Percentiles rank a stretch among this genome's conserved stretches.
Evolutionary conservation across 2,329 filamentous ascomycete species (phyloP).

Genomic region (Triangularia setosa): DNA sequence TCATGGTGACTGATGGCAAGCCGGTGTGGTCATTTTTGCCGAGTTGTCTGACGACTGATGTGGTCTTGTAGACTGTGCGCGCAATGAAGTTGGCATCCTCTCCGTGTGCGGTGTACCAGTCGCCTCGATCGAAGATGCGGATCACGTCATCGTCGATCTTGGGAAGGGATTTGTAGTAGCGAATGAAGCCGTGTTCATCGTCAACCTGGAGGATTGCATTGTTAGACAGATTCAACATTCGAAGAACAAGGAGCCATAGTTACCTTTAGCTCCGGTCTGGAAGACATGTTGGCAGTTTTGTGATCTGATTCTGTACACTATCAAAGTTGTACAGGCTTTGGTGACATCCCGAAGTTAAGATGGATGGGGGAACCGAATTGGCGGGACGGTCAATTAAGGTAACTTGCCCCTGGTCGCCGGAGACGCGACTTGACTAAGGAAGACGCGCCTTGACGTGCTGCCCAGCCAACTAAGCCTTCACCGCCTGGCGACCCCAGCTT

Average conservation of each 20-base stretch:
- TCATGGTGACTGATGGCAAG: slow-evolving; percentile 91
- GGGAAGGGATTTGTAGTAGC: slow-evolving; percentile 86
- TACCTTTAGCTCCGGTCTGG: slow-evolving; percentile 69
- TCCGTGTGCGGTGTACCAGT: slow-evolving; percentile 94
- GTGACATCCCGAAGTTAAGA: slow-evolving; percentile 6
- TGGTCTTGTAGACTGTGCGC: slow-evolving; percentile 90
- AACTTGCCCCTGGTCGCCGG: not conserved
- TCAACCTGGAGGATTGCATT: slow-evolving; percentile 61
- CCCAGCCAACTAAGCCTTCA: not conserved
- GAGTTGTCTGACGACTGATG: slow-evolving; percentile 86
- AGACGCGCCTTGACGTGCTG: slow-evolving; percentile 19
- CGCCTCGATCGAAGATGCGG: slow-evolving; percentile 87
- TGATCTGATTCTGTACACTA: not conserved
- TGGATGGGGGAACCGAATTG: not conserved
- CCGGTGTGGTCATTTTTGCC: slow-evolving; percentile 80
- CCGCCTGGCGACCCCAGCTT: not conserved
- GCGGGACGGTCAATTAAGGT: not conserved
- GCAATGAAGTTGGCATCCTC: slow-evolving; percentile 82
- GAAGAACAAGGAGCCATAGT: slow-evolving; percentile 5
- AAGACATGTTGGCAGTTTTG: slow-evolving; percentile 54
- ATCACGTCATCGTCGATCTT: slow-evolving; percentile 68
- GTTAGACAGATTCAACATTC: slow-evolving; percentile 8
- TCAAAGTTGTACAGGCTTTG: not conserved
- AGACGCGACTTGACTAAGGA: slow-evolving; percentile 21
- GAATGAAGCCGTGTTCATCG: slow-evolving; percentile 95